These are phyloP conservation scores for Datisca glomerata DNA, from an alignment of 306 rosid genomes.

Conservation along the genomic window DNA sequence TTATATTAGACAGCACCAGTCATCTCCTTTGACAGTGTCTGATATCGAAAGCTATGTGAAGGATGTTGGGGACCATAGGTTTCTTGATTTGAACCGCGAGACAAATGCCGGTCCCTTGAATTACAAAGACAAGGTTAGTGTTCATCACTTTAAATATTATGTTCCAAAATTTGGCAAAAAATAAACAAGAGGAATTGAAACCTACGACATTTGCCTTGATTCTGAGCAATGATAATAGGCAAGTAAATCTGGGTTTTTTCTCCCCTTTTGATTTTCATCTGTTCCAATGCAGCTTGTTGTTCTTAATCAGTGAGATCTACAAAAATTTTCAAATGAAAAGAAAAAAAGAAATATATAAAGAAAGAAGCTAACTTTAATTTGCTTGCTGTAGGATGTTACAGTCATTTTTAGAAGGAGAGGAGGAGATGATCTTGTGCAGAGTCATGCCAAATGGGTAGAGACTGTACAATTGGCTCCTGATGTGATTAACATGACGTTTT, in stretches of 20 bases:
- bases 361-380: slow-evolving; percentile 5
- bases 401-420: slow-evolving; percentile 98
- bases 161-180: too few relatives aligned
- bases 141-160: slow-evolving; percentile 2
- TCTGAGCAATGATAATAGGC: too few relatives aligned
- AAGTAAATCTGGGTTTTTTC: too few relatives aligned
- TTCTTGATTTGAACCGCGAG: slow-evolving; percentile 37
- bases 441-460: slow-evolving; percentile 80
- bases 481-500: slow-evolving; percentile 89
- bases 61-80: slow-evolving; percentile 79
- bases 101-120: slow-evolving; percentile 56
- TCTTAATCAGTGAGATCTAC: background rate
- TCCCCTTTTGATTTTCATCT: too few relatives aligned
- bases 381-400: slow-evolving; percentile 75
- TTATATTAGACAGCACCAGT: slow-evolving; percentile 89
- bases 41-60: slow-evolving; percentile 73
- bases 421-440: slow-evolving; percentile 98
- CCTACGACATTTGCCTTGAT: too few relatives aligned
- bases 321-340: background rate
- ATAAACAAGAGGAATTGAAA: too few relatives aligned
- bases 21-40: slow-evolving; percentile 53
- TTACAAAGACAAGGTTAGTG: slow-evolving; percentile 92
- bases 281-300: too few relatives aligned
- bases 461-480: slow-evolving; percentile 80
- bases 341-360: background rate